These are phyloP conservation scores for Leccinum obscurum DNA, from an alignment of 768 basidiomycete genomes.

Conservation along the genomic window DNA sequence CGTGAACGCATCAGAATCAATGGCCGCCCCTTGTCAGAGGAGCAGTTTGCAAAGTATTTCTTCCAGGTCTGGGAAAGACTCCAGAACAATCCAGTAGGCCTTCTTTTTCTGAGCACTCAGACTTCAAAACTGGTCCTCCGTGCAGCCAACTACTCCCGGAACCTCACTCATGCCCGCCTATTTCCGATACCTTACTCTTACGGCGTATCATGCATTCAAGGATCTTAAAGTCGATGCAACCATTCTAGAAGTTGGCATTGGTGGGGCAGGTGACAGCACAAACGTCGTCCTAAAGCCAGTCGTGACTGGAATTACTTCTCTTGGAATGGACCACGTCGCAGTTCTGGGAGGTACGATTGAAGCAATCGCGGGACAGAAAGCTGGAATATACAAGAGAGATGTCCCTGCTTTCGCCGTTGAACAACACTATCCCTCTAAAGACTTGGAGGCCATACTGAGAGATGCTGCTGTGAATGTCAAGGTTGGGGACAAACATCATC, in stretches of 20 bases:
- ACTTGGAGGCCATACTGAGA: constrained; percentile 67
- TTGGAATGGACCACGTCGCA: constrained; percentile 90
- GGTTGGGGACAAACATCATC: constrained; percentile 38
- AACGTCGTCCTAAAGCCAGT: constrained; percentile 91
- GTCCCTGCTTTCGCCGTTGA: constrained; percentile 84
- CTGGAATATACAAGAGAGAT: constrained; percentile 93
- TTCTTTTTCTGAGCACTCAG: background rate
- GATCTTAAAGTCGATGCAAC: constrained; percentile 83
- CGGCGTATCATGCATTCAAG: constrained; percentile 90
- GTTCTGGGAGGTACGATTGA: constrained; percentile 85
- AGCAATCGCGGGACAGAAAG: constrained; percentile 95
- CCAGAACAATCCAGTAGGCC: constrained; percentile 59
- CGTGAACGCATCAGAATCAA: constrained; percentile 95
- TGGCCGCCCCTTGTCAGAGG: constrained; percentile 85
- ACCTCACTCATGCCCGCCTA: constrained; percentile 83
- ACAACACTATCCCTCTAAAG: constrained; percentile 72
- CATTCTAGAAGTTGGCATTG: constrained; percentile 94
- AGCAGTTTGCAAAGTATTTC: constrained; percentile 86
- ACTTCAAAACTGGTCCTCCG: constrained; percentile 4
- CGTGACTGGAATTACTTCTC: constrained; percentile 85
- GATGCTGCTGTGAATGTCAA: constrained; percentile 65
- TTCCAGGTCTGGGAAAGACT: constrained; percentile 95
- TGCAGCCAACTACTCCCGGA: constrained; percentile 49
- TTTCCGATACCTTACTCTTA: constrained; percentile 89
- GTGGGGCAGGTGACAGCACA: constrained; percentile 92